Conservation (phyloP, 2,329 filamentous ascomycete genomes). For the Dothideomycetes sp. region DNA sequence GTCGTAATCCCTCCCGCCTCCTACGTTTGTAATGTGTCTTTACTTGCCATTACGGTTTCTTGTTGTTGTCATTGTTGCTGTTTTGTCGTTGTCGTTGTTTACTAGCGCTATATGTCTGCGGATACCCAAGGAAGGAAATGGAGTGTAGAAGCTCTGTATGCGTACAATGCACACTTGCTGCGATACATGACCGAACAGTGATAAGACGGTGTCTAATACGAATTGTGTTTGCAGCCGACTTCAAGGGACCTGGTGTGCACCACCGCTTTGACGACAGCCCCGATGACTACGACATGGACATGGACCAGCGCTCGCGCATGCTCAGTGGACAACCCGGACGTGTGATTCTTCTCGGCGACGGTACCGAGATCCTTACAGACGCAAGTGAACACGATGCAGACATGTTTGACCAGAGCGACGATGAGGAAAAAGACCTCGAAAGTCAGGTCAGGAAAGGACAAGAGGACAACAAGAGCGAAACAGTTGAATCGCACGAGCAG, state of each 20-base stretch:
- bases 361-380: conserved; percentile 83
- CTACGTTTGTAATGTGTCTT: conserved; percentile 5
- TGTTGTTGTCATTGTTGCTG: too few relatives aligned
- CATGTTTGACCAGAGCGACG: conserved; percentile 69
- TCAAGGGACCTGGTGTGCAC: conserved; percentile 42
- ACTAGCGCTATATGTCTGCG: conserved; percentile 12
- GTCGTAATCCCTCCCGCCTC: conserved; percentile 39
- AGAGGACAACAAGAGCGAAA: conserved; percentile 27
- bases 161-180: conserved; percentile 2
- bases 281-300: conserved; percentile 62
- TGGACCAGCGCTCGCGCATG: conserved; percentile 57
- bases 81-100: too few relatives aligned
- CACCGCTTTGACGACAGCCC: conserved; percentile 42
- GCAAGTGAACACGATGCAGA: conserved; percentile 60
- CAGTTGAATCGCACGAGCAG: conserved; percentile 13
- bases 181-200: not conserved
- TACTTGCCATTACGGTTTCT: not conserved
- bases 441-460: conserved; percentile 69
- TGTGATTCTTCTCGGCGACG: conserved; percentile 91
- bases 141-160: conserved; percentile 7
- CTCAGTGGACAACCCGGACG: conserved; percentile 66
- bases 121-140: conserved; percentile 9
- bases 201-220: conserved; percentile 11
- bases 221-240: conserved; percentile 34
- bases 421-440: conserved; percentile 63